These are phyloP conservation scores for Ceratobasidium sp. DNA, from an alignment of 1,284 basidiomycete genomes.

Conservation along the genomic window DNA sequence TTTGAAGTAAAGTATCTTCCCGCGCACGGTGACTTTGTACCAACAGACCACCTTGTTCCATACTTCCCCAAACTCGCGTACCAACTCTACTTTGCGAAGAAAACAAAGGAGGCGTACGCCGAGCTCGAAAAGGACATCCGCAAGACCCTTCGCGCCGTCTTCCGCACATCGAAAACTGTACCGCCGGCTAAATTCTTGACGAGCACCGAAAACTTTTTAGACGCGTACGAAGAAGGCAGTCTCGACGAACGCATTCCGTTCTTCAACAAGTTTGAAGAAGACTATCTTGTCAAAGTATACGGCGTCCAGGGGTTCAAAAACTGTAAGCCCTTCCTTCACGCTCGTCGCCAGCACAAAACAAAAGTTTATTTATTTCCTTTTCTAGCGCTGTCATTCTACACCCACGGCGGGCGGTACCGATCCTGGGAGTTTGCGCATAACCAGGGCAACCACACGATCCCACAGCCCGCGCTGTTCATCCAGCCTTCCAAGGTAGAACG, in stretches of 20 bases:
- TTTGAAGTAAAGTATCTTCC: slow-evolving; percentile 66
- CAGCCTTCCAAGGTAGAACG: slow-evolving; percentile 65
- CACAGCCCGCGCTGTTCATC: slow-evolving; percentile 70
- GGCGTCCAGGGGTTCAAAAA: slow-evolving; percentile 68
- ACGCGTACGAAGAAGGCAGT: slow-evolving; percentile 61
- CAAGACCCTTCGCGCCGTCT: slow-evolving; percentile 67
- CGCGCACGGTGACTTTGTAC: slow-evolving; percentile 62
- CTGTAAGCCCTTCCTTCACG: slow-evolving; percentile 62
- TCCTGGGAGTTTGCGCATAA: slow-evolving; percentile 66
- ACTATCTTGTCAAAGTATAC: slow-evolving; percentile 75
- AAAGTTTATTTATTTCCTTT: slow-evolving; percentile 13
- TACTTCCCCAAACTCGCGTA: slow-evolving; percentile 69
- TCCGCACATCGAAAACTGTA: slow-evolving; percentile 66
- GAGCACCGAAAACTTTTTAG: slow-evolving; percentile 65
- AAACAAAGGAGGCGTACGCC: slow-evolving; percentile 63
- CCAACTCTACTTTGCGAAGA: slow-evolving; percentile 61
- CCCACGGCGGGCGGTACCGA: slow-evolving; percentile 62
- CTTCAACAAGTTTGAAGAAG: slow-evolving; percentile 70
- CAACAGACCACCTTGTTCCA: slow-evolving; percentile 61
- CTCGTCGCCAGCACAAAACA: too few species aligned
- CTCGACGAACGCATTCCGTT: slow-evolving; percentile 66
- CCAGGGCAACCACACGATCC: slow-evolving; percentile 71
- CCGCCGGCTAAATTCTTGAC: slow-evolving; percentile 69
- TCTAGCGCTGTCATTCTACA: slow-evolving; percentile 71
- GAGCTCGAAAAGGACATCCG: slow-evolving; percentile 70